Evolutionary conservation across 1,284 basidiomycete genomes (phyloP), one percentile per base, ranked within the genome.

Genomic region (Puccinia brachypodii): DNA sequence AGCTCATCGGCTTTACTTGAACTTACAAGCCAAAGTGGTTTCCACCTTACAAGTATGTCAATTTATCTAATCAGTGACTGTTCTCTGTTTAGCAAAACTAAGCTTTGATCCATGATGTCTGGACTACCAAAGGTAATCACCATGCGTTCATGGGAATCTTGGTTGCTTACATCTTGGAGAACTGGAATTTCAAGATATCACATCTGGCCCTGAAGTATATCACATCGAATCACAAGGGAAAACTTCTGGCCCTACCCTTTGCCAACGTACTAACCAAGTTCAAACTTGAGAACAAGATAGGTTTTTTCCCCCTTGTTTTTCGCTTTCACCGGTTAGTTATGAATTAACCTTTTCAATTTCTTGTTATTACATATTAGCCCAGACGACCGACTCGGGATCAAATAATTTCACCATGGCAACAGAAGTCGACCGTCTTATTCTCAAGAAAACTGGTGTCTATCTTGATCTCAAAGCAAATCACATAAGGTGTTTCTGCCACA

Each of bases 401-500:
- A 72, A 72, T 16, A 72, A 53, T 22, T 2, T 28, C 22, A 25
- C 71, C 0, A 50, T 73, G 71, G 44, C 71, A 1, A 16, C 2
- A 14, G 42, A 73, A 25, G 36, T 73, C 3, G 47, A 53, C 14
- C 7, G 16, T 28, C 14, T 33, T 4, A 33, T 73, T 8, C 44
- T 53, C 31, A n/a, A 25, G 16, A 56, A 53, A 73, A 53, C 11
- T 7, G 47, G 53, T 4, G 53, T 19, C 7, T 11, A 47, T 31
- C 28, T 72, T 33, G 28, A 31, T 8, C 25, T 50, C 2, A 16
- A n/a, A 14, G 22, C 16, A 8, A 58, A 56, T 14, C 71, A 56
- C 14, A 56, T 73, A 19, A 9, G 11, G 13, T 73, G 44, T 53
- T 53, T 73, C 44, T 73, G 44, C 71, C 71, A 73, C 40, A 73